Conservation (phyloP, 2,329 filamentous ascomycete species). For the Cladophialophora yegresii region DNA sequence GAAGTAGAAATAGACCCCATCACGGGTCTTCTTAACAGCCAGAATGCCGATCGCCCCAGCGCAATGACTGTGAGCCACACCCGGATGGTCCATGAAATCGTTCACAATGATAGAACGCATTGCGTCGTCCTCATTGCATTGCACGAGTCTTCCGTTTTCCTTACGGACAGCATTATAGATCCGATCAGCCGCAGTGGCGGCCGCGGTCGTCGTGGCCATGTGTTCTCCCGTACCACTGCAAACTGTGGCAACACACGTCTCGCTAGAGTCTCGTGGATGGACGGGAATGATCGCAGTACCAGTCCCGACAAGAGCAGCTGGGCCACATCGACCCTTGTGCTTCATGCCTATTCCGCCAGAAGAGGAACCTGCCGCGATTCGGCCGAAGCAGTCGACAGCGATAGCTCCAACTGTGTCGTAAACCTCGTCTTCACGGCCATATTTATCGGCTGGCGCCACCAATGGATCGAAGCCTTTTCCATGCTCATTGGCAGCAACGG, state of each 20-base stretch:
- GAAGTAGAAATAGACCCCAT: slow-evolving; percentile 83
- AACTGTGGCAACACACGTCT: slow-evolving; percentile 74
- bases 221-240: slow-evolving; percentile 96
- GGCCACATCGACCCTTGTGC: slow-evolving; percentile 84
- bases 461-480: background rate
- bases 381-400: slow-evolving; percentile 79
- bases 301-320: slow-evolving; percentile 87
- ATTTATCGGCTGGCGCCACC: background rate
- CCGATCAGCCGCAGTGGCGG: slow-evolving; percentile 80
- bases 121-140: slow-evolving; percentile 74
- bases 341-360: slow-evolving; percentile 99
- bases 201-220: slow-evolving; percentile 94
- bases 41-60: slow-evolving; percentile 89
- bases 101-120: slow-evolving; percentile 75
- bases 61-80: slow-evolving; percentile 76
- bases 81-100: slow-evolving; percentile 92
- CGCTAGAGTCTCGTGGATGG: slow-evolving; percentile 68
- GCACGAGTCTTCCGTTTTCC: slow-evolving; percentile 64
- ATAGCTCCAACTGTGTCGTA: slow-evolving; percentile 97
- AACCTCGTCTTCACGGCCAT: slow-evolving; percentile 60
- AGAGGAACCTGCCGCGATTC: slow-evolving; percentile 91
- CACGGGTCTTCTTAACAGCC: slow-evolving; percentile 77
- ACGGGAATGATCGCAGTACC: slow-evolving; percentile 85
- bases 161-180: slow-evolving; percentile 70
- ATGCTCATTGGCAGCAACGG: background rate